phyloP scores from a whole-genome alignment of 1,284 basidiomycete species.

The Vanrija pseudolonga region DNA sequence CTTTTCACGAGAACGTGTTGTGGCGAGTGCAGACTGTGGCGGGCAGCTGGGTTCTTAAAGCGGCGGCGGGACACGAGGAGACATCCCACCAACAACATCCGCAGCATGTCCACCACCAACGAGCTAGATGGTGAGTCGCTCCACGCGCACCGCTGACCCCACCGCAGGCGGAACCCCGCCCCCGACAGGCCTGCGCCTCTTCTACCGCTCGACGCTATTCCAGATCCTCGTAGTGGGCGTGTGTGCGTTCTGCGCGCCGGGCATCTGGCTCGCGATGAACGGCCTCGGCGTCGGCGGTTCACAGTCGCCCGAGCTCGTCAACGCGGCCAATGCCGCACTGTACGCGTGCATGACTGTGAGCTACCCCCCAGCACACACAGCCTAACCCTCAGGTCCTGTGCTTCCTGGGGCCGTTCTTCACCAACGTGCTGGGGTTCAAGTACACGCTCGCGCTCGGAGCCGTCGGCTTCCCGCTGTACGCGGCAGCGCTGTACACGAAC shows the following conservation, averaged over 20 bases:
- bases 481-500: conserved; percentile 37
- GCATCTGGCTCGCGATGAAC: conserved; percentile 32
- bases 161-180: too few relatives aligned
- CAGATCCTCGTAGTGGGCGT: conserved; percentile 10
- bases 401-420: conserved; percentile 7
- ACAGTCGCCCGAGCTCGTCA: conserved; percentile 33
- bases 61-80: too few relatives aligned
- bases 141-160: too few relatives aligned
- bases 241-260: conserved; percentile 30
- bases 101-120: too few relatives aligned
- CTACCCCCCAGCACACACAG: too few relatives aligned
- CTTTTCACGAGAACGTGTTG: too few relatives aligned
- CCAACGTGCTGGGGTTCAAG: conserved; percentile 22
- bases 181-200: too few relatives aligned
- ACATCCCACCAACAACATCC: too few relatives aligned
- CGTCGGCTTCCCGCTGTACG: conserved; percentile 34
- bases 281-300: conserved; percentile 38
- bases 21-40: too few relatives aligned
- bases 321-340: conserved; percentile 32
- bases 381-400: background rate
- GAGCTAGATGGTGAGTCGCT: too few relatives aligned
- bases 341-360: conserved; percentile 19
- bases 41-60: too few relatives aligned
- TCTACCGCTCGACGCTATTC: too few relatives aligned
- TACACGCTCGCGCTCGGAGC: conserved; percentile 36